Percentiles rank a stretch among this genome's conserved stretches.
phyloP scores from a whole-genome alignment of 768 basidiomycete species.

The Russula abietina region DNA sequence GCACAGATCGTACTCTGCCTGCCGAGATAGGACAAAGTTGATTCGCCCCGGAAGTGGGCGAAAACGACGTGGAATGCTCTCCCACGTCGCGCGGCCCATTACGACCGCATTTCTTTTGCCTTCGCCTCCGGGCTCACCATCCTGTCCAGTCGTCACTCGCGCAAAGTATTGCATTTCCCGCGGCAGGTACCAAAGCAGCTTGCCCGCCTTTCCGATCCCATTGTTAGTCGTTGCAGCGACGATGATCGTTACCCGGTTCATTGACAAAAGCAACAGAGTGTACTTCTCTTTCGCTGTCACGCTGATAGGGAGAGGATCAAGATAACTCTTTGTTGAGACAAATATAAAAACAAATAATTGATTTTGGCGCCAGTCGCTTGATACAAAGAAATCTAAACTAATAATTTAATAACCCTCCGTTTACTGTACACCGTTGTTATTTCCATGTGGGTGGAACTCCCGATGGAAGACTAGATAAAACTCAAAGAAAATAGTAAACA shows the following conservation, averaged over 20 bases:
- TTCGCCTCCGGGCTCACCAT: conserved; percentile 32
- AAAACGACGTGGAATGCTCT: conserved; percentile 84
- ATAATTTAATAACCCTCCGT: too few relatives aligned
- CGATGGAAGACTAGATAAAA: neutral
- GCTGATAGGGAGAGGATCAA: neutral
- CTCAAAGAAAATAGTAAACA: neutral
- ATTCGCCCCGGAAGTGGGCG: conserved; percentile 68
- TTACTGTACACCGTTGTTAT: neutral
- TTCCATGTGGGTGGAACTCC: neutral
- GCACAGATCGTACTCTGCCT: conserved; percentile 58
- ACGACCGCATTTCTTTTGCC: conserved; percentile 63
- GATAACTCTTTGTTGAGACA: too few relatives aligned
- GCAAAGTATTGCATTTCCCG: conserved; percentile 92
- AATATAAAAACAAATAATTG: too few relatives aligned
- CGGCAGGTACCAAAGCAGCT: conserved; percentile 83
- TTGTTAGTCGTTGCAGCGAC: conserved; percentile 85
- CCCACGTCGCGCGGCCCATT: conserved; percentile 98
- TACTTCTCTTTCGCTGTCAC: neutral
- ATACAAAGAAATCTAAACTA: neutral
- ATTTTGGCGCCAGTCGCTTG: neutral
- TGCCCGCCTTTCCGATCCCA: conserved; percentile 76
- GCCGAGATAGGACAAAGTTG: conserved; percentile 74
- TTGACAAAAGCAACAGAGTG: neutral
- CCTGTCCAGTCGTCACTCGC: conserved; percentile 60
- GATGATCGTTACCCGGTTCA: conserved; percentile 56